These are phyloP conservation scores for Lachnellula suecica DNA, from an alignment of 2,329 filamentous ascomycete genomes.

Conservation along the genomic window DNA sequence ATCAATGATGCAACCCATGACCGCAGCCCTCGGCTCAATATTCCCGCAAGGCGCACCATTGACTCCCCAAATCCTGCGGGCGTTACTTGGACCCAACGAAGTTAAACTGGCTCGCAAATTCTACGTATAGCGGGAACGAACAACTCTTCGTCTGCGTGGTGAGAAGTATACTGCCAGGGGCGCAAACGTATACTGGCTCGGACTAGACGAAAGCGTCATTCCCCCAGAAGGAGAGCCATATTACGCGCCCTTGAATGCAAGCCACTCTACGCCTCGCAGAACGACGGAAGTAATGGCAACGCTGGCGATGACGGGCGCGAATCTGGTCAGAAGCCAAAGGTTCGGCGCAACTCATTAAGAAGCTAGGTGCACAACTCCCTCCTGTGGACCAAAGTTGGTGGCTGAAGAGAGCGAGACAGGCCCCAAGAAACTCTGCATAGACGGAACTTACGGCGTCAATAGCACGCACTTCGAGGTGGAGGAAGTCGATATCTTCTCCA, in stretches of 20 bases:
- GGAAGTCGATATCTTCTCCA: conserved; percentile 46
- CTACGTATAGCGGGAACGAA: conserved; percentile 37
- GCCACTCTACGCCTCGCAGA: conserved; percentile 46
- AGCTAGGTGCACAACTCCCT: conserved; percentile 9
- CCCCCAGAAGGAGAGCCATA: conserved; percentile 44
- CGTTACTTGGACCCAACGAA: conserved; percentile 16
- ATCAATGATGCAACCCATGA: conserved; percentile 1
- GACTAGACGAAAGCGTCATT: conserved; percentile 48
- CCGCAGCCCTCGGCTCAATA: conserved; percentile 9
- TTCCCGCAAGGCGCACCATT: conserved; percentile 12
- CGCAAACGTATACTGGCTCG: conserved; percentile 51
- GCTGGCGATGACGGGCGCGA: conserved; percentile 44
- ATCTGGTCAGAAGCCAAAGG: conserved; percentile 45
- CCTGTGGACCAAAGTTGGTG: too few relatives aligned
- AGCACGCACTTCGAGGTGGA: conserved; percentile 40
- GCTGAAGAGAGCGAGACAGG: conserved; percentile 34
- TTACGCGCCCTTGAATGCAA: conserved; percentile 42
- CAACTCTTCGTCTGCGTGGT: conserved; percentile 36
- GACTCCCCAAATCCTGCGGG: conserved; percentile 22
- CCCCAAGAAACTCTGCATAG: conserved; percentile 44
- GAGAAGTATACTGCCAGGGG: conserved; percentile 44
- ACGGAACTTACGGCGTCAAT: conserved; percentile 50
- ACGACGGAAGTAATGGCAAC: conserved; percentile 46
- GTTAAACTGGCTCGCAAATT: conserved; percentile 20
- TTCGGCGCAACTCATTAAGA: conserved; percentile 49